These are phyloP conservation scores for Trypanosoma brucei DNA, from an alignment of 208 protist species.

Conservation along the genomic window DNA sequence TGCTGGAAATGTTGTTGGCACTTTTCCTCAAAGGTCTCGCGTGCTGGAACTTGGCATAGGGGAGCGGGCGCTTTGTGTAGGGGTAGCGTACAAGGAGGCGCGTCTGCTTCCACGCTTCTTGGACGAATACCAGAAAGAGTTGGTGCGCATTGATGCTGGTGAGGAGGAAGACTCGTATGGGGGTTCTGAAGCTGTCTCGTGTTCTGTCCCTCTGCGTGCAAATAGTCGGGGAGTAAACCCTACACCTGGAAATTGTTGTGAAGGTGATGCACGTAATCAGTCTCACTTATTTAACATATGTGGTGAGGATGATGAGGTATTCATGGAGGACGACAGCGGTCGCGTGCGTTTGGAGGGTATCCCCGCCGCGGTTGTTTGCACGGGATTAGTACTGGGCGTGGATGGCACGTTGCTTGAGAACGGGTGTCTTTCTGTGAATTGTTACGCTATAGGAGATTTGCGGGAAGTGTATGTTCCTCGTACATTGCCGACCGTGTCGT, in stretches of 20 bases:
- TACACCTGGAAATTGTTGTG: neutral
- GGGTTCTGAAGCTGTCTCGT: constrained; percentile 6
- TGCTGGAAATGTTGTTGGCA: neutral
- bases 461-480: constrained; percentile 46
- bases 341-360: constrained; percentile 60
- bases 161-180: constrained; percentile 36
- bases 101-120: constrained; percentile 81
- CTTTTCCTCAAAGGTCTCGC: constrained; percentile 14
- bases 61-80: constrained; percentile 55
- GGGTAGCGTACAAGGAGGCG: constrained; percentile 90
- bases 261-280: neutral
- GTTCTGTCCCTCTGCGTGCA: constrained; percentile 17
- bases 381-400: constrained; percentile 69
- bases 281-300: constrained; percentile 30
- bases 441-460: constrained; percentile 52
- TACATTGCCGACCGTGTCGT: constrained; percentile 9
- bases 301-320: constrained; percentile 51
- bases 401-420: constrained; percentile 64
- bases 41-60: constrained; percentile 67
- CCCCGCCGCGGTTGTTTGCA: constrained; percentile 54
- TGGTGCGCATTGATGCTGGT: constrained; percentile 77
- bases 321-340: constrained; percentile 83
- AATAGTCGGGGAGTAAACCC: constrained; percentile 6
- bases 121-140: constrained; percentile 83
- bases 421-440: constrained; percentile 55